A percentile compares a stretch with the other conserved stretches of the same genome.
These are phyloP conservation scores for Suillus luteus DNA, from an alignment of 768 basidiomycete species.

Conservation along the genomic window DNA sequence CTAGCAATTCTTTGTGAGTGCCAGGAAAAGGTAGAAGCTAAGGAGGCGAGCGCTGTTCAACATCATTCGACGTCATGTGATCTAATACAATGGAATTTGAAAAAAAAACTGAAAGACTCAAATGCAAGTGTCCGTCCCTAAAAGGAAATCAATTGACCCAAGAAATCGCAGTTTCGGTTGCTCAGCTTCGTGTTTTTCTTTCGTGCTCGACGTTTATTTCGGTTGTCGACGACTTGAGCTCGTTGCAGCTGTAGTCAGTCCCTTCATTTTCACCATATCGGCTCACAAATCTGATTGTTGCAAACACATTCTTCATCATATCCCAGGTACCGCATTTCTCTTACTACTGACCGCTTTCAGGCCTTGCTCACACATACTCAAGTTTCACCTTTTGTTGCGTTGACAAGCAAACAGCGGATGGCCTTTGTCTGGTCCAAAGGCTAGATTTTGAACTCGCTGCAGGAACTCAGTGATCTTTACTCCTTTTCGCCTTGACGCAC, in stretches of 20 bases:
- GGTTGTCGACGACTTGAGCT: conserved; percentile 5
- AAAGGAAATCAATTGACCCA: conserved; percentile 1
- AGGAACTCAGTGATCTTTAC: conserved; percentile 9
- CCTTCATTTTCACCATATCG: neutral
- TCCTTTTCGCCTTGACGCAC: conserved; percentile 12
- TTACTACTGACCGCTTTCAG: too few relatives aligned
- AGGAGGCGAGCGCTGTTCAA: neutral
- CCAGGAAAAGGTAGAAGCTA: neutral
- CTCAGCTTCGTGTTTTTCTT: conserved; percentile 10
- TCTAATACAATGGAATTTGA: neutral
- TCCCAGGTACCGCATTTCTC: conserved; percentile 7
- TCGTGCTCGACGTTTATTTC: neutral
- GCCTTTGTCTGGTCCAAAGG: conserved; percentile 15
- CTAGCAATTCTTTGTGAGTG: too few relatives aligned
- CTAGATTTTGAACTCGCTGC: conserved; percentile 19
- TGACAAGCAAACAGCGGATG: conserved; percentile 25
- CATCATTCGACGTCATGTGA: neutral
- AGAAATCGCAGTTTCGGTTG: conserved; percentile 9
- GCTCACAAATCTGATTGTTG: conserved; percentile 2
- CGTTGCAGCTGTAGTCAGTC: conserved; percentile 2
- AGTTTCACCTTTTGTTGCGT: conserved; percentile 11
- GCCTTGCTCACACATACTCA: neutral
- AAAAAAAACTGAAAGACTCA: neutral
- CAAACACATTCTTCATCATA: neutral
- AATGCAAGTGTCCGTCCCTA: neutral